Evolutionary conservation across 495 filamentous ascomycete species (phyloP).

Genomic region (Xylaria longipes): DNA sequence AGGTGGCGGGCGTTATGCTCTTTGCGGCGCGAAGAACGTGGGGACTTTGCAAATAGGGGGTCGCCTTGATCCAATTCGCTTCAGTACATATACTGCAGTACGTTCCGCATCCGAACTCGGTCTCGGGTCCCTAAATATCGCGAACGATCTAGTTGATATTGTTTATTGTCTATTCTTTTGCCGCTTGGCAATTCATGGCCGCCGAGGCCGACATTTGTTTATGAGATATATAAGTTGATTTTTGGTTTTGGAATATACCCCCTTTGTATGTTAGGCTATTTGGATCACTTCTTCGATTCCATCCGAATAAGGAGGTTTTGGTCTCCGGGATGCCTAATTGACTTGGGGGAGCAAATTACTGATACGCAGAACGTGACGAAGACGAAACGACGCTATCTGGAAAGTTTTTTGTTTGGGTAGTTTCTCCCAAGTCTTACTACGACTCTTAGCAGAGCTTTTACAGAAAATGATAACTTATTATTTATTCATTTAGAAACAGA

Average conservation of each 20-base stretch:
- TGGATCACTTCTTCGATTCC: constrained; percentile 6
- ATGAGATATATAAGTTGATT: constrained; percentile 20
- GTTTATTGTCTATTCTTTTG: constrained; percentile 23
- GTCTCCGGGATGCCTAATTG: background rate
- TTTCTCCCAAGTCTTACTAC: constrained; percentile 6
- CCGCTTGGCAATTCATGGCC: background rate
- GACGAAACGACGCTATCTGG: constrained; percentile 23
- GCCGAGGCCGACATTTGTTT: constrained; percentile 1
- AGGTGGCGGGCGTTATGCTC: background rate
- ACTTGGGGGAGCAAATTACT: background rate
- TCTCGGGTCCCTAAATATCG: constrained; percentile 4
- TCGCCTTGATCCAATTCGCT: constrained; percentile 3
- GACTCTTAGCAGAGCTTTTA: background rate
- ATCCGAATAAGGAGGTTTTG: background rate
- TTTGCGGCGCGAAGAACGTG: constrained; percentile 9
- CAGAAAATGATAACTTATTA: background rate
- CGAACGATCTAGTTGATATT: constrained; percentile 23
- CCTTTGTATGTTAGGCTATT: constrained; percentile 23
- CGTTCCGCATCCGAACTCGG: background rate
- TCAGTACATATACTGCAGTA: constrained; percentile 18
- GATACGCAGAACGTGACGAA: constrained; percentile 19
- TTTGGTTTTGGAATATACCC: constrained; percentile 29
- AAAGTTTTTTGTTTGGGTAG: background rate
- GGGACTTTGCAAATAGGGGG: background rate
- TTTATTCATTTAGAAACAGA: background rate